Evolutionary conservation across 192 early-diverging fungal genomes (phyloP).

Genomic region (Coemansia sp.): DNA sequence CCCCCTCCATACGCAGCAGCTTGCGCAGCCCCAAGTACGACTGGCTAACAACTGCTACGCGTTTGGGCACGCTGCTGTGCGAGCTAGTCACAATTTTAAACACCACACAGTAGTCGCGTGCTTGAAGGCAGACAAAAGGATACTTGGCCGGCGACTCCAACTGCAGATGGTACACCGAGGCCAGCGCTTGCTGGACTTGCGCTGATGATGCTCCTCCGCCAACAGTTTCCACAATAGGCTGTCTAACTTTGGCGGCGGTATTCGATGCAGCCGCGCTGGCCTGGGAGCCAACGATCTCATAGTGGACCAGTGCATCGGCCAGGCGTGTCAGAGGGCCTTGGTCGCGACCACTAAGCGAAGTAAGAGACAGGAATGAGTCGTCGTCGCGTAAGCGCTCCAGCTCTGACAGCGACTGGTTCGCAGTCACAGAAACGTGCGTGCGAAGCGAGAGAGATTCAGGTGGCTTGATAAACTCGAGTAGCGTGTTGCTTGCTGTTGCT

Average conservation of each 20-base stretch:
- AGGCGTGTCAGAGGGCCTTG: slow-evolving; percentile 9
- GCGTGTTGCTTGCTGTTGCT: background rate
- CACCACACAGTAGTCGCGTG: slow-evolving; percentile 33
- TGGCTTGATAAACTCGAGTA: slow-evolving; percentile 21
- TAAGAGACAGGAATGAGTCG: slow-evolving; percentile 16
- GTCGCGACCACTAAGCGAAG: slow-evolving; percentile 16
- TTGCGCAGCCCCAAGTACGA: slow-evolving; percentile 36
- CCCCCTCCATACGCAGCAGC: slow-evolving; percentile 10
- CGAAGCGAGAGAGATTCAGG: slow-evolving; percentile 46
- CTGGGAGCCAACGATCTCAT: slow-evolving; percentile 14
- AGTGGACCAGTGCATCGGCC: slow-evolving; percentile 34
- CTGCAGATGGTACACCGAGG: slow-evolving; percentile 29
- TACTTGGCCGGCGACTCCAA: slow-evolving; percentile 13
- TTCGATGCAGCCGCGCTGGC: background rate
- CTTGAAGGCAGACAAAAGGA: slow-evolving; percentile 35
- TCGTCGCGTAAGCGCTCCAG: slow-evolving; percentile 16
- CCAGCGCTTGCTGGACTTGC: slow-evolving; percentile 30
- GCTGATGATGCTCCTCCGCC: background rate
- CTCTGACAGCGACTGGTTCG: slow-evolving; percentile 3
- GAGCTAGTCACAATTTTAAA: slow-evolving; percentile 16
- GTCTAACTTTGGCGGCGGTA: background rate
- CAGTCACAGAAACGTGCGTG: slow-evolving; percentile 30
- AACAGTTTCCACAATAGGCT: background rate
- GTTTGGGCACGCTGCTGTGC: background rate
- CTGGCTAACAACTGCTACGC: slow-evolving; percentile 35